Evolutionary conservation across 768 basidiomycete species (phyloP).

Genomic region (Mycena filopes): DNA sequence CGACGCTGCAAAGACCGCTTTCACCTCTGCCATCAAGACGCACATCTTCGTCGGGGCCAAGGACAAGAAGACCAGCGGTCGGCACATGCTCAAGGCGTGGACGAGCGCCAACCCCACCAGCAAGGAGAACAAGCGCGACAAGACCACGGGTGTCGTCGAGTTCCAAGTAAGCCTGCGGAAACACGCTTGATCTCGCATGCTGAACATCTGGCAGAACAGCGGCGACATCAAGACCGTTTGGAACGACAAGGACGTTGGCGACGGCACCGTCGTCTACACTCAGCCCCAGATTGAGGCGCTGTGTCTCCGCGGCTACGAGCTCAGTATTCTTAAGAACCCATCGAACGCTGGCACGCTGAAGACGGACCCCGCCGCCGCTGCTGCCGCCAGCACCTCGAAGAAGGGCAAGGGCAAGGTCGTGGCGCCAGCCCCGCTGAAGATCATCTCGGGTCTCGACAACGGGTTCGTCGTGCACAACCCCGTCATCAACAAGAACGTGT

Average conservation of each 20-base stretch:
- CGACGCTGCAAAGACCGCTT: slow-evolving; percentile 2
- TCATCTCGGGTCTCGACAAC: slow-evolving; percentile 3
- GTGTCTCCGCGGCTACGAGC: slow-evolving; percentile 16
- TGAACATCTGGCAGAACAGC: slow-evolving; percentile 1
- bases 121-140: slow-evolving; percentile 5
- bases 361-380: background rate
- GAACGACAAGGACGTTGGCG: slow-evolving; percentile 1
- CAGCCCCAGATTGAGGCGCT: background rate
- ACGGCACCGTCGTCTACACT: slow-evolving; percentile 6
- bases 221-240: slow-evolving; percentile 17
- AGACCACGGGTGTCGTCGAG: slow-evolving; percentile 6
- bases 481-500: slow-evolving; percentile 15
- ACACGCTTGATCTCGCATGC: background rate
- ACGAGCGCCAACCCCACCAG: background rate
- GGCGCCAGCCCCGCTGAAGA: slow-evolving; percentile 5
- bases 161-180: slow-evolving; percentile 9
- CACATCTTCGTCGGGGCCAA: background rate
- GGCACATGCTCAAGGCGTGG: slow-evolving; percentile 9
- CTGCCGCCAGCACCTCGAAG: background rate
- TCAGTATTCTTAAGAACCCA: slow-evolving; percentile 10
- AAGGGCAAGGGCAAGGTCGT: slow-evolving; percentile 5
- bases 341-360: background rate
- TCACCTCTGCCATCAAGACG: background rate
- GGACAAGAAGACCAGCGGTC: background rate
- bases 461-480: slow-evolving; percentile 14